A percentile compares a stretch with the other conserved stretches of the same genome.
Evolutionary conservation across 2,329 filamentous ascomycete species (phyloP).

Genomic region (Ilyonectria destructans): DNA sequence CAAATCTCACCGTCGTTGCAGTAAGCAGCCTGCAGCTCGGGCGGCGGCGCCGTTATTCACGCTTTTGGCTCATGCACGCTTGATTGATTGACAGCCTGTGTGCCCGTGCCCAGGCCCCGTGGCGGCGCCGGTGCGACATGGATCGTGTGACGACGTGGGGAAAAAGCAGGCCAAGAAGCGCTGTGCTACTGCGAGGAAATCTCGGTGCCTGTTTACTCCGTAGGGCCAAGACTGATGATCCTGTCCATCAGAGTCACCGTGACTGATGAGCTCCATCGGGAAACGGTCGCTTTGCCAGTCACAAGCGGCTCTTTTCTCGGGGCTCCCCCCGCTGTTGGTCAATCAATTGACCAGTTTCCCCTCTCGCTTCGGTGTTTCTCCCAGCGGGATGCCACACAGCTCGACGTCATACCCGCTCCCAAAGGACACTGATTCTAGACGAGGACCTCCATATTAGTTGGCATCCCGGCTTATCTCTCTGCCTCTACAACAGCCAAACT

Average conservation of each 20-base stretch:
- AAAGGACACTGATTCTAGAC: not conserved
- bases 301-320: slow-evolving; percentile 13
- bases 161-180: too few relatives aligned
- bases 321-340: not conserved
- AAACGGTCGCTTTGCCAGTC: not conserved
- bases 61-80: not conserved
- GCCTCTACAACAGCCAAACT: not conserved
- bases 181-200: not conserved
- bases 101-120: not conserved
- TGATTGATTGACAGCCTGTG: slow-evolving; percentile 1
- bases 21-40: not conserved
- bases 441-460: not conserved
- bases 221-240: slow-evolving; percentile 4
- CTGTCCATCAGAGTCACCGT: not conserved
- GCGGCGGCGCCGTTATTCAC: not conserved
- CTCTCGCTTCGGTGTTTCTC: slow-evolving; percentile 3
- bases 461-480: slow-evolving; percentile 5
- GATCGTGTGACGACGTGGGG: slow-evolving; percentile 18
- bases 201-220: slow-evolving; percentile 21
- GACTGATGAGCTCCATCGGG: too few relatives aligned
- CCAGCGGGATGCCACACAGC: not conserved
- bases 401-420: slow-evolving; percentile 2
- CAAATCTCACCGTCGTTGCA: too few relatives aligned
- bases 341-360: not conserved
- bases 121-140: slow-evolving; percentile 5